These are phyloP conservation scores for Blastocladiella britannica DNA, from an alignment of 192 early-diverging fungal species.

Conservation along the genomic window DNA sequence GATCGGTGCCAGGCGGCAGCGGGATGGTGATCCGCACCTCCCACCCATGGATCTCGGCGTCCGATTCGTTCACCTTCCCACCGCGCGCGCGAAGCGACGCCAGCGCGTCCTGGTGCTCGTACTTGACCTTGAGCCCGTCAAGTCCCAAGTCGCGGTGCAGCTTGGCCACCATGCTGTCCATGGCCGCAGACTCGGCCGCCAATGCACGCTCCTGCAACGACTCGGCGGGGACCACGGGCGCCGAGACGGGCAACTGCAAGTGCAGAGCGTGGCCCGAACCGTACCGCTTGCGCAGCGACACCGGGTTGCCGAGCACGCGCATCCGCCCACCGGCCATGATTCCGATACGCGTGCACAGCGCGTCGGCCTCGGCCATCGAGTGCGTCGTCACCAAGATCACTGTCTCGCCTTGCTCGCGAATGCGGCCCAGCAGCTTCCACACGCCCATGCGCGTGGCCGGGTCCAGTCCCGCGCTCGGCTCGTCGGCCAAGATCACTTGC, in stretches of 20 bases:
- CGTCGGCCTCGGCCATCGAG: conserved; percentile 9
- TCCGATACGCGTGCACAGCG: conserved; percentile 14
- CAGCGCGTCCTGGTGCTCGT: no score
- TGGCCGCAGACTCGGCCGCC: no score
- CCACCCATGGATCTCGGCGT: no score
- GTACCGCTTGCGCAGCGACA: neutral
- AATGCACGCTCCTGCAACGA: no score
- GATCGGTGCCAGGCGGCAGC: no score
- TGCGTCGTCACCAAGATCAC: conserved; percentile 5
- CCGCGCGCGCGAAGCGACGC: no score
- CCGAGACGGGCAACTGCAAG: neutral
- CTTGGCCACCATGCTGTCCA: no score
- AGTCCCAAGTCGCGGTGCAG: no score
- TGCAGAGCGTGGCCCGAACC: neutral
- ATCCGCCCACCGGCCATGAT: neutral
- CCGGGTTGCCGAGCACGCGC: neutral
- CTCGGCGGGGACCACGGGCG: no score
- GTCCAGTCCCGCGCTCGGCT: conserved; percentile 5
- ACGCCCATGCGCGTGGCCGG: neutral
- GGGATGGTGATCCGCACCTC: no score
- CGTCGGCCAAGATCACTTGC: conserved; percentile 8
- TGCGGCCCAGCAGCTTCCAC: conserved; percentile 6
- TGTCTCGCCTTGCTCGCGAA: neutral
- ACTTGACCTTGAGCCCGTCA: no score
- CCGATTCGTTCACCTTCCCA: no score